Evolutionary conservation across 139 green algal genomes (phyloP).

Genomic region (Nannochloris sp.): DNA sequence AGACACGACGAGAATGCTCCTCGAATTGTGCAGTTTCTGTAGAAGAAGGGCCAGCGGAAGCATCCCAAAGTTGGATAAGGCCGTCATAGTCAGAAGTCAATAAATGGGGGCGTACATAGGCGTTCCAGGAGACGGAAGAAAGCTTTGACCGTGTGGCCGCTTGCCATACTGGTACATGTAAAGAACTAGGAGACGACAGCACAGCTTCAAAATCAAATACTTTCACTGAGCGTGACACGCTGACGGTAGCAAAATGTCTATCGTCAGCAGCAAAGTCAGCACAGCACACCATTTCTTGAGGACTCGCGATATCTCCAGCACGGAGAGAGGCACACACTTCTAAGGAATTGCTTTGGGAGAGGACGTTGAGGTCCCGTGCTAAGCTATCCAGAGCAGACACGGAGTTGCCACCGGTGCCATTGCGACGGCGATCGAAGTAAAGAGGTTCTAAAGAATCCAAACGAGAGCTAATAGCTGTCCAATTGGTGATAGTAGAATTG

Average conservation of each 20-base stretch:
- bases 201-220: constrained; percentile 47
- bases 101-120: constrained; percentile 66
- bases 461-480: not conserved
- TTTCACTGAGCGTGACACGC: constrained; percentile 64
- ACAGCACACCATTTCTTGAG: constrained; percentile 41
- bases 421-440: not conserved
- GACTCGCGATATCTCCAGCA: constrained; percentile 67
- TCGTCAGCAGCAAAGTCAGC: constrained; percentile 78
- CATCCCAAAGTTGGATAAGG: constrained; percentile 60
- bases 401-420: no score
- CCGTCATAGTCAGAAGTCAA: constrained; percentile 59
- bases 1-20: constrained; percentile 66
- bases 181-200: constrained; percentile 24
- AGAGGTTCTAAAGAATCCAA: not conserved
- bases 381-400: constrained; percentile 39
- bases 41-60: constrained; percentile 3
- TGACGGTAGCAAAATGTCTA: constrained; percentile 83
- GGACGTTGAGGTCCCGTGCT: constrained; percentile 43
- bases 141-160: constrained; percentile 49
- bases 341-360: constrained; percentile 19
- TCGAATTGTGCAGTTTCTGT: constrained; percentile 33
- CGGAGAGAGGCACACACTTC: constrained; percentile 42
- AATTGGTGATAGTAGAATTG: not conserved
- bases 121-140: constrained; percentile 61
- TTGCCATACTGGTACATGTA: constrained; percentile 52